These are phyloP conservation scores for Dictyophora rubrovolvata DNA, from an alignment of 768 basidiomycete genomes.

Conservation along the genomic window DNA sequence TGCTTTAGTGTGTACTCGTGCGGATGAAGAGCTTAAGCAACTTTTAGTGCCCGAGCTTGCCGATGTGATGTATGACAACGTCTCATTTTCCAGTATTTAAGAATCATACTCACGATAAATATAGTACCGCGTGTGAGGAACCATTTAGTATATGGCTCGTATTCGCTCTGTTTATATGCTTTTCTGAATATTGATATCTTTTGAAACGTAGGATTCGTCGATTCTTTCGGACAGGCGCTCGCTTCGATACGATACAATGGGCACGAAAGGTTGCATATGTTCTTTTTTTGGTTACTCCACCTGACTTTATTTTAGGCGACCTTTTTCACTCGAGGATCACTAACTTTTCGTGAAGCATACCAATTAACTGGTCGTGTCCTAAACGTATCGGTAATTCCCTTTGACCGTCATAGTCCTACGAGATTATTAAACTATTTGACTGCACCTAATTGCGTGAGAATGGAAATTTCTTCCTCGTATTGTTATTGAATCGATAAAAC, in stretches of 20 bases:
- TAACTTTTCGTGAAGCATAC: slow-evolving; percentile 95
- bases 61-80: slow-evolving; percentile 39
- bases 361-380: slow-evolving; percentile 84
- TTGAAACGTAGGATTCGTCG: slow-evolving; percentile 23
- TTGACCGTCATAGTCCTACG: slow-evolving; percentile 87
- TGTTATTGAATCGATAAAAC: background rate
- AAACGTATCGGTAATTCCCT: slow-evolving; percentile 88
- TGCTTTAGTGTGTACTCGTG: slow-evolving; percentile 75
- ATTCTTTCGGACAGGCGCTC: slow-evolving; percentile 80
- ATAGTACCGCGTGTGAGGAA: slow-evolving; percentile 64
- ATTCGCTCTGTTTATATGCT: background rate
- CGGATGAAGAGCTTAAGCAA: slow-evolving; percentile 72
- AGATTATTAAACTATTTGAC: slow-evolving; percentile 94
- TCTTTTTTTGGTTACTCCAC: background rate
- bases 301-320: slow-evolving; percentile 38
- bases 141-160: slow-evolving; percentile 56
- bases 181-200: background rate
- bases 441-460: slow-evolving; percentile 66
- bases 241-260: slow-evolving; percentile 87
- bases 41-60: slow-evolving; percentile 79
- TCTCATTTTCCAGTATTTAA: background rate
- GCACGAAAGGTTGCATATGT: slow-evolving; percentile 61
- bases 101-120: slow-evolving; percentile 18
- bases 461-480: slow-evolving; percentile 26
- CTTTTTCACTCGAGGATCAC: slow-evolving; percentile 87